Base-by-base conservation (phyloP, 1,139 yeast genomes). In the Sugiyamaella neomexicana region DNA sequence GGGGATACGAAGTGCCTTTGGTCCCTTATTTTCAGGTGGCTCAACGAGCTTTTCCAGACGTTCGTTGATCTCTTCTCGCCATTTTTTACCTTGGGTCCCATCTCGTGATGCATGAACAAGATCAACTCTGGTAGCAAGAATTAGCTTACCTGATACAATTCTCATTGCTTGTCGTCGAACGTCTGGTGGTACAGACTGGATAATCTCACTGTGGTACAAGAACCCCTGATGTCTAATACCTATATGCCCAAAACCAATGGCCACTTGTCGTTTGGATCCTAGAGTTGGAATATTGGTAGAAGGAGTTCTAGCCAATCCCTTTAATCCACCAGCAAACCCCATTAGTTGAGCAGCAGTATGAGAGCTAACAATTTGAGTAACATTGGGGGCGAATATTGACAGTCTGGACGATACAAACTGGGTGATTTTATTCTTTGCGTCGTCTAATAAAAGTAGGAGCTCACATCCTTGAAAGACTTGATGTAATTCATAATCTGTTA, bases 71-170 rank as follows among this genome's bases (percentile, higher is more conserved):
- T 91, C 95, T 1, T 71, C 68, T 40, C 75, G 72, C 80, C 86
- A 85, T 56, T 76, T 74, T 2, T 50, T 45, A 0, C 98, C 98
- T 46, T 78, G 65, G 0, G 72, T 62, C 1, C 89, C 89, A 55
- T 80, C 79, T 0, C 78, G 70, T 44, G 69, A 60, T 2, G 72
- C 66, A 3, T 70, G 70, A 1, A 80, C 71, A 29, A 77, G 68
- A 67, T 93, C 99, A 3, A 91, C 77, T 57, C 99, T 76, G 0
- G 98, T 91, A 0, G 97, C 95, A 9, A 95, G 72, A 0, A 88
- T 79, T 1, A 89, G 74, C 65, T 91, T 93, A 0, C 88, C 96
- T 51, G 96, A 80, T 0, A 89, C 73, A 58, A 89, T 84, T 56
- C 97, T 74, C 75, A 89, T 76, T 2, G 91, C 95, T 61, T 86